phyloP scores from a whole-genome alignment of 192 early-diverging fungal genomes.

The Gryganskiella cystojenkinii region DNA sequence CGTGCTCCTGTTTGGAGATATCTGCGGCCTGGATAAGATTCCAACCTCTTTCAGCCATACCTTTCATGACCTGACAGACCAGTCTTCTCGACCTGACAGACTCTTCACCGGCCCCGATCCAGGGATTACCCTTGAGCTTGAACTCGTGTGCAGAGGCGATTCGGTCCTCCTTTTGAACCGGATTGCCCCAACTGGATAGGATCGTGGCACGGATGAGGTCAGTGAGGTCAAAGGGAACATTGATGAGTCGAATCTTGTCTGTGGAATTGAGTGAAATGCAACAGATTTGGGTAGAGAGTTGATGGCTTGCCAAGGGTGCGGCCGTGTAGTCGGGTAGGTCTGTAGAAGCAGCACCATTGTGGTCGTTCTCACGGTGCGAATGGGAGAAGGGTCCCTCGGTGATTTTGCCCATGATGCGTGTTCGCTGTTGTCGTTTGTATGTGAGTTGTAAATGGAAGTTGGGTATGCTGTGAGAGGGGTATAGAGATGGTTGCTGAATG shows the following conservation, averaged over 20 bases:
- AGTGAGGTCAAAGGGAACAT: slow-evolving; percentile 7
- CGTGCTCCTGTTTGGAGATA: slow-evolving; percentile 20
- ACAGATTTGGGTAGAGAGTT: slow-evolving; percentile 9
- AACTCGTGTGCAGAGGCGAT: slow-evolving; percentile 21
- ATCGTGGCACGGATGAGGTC: slow-evolving; percentile 9
- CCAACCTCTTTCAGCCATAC: slow-evolving; percentile 33
- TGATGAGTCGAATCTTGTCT: slow-evolving; percentile 39
- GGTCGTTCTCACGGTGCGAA: no score
- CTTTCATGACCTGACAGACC: slow-evolving; percentile 5
- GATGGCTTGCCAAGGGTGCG: no score
- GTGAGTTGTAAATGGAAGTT: no score
- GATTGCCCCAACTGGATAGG: slow-evolving; percentile 13
- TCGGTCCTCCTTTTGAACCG: slow-evolving; percentile 14
- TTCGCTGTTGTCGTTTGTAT: no score
- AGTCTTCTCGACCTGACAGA: slow-evolving; percentile 17
- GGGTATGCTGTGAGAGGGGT: no score
- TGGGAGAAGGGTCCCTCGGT: no score
- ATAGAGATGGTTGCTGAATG: no score
- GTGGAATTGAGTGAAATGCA: slow-evolving; percentile 21
- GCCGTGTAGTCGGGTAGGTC: no score
- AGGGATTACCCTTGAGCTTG: slow-evolving; percentile 33
- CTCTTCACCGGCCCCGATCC: slow-evolving; percentile 18
- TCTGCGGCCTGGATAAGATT: slow-evolving; percentile 35
- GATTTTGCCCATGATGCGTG: no score
- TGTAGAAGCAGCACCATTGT: no score